Conservation (phyloP, 129 eudicot genomes). For the Ambrosia trifida region DNA sequence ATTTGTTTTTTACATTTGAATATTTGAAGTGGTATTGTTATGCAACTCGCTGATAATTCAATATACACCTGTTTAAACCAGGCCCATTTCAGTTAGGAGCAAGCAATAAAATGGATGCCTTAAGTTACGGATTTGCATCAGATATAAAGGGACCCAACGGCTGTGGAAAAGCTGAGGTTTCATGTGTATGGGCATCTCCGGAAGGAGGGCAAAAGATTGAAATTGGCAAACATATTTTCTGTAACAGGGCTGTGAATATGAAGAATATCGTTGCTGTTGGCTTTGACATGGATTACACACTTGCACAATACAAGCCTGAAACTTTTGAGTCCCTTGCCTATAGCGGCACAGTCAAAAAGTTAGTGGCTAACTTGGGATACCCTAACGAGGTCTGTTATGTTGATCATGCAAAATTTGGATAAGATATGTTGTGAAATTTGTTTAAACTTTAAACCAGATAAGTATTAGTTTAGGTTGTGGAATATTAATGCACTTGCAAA, state of each 20-base stretch:
- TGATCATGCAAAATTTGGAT: conserved; percentile 18
- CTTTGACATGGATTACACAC: conserved; percentile 92
- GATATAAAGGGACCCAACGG: conserved; percentile 32
- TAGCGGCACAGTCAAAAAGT: conserved; percentile 92
- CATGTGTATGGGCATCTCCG: conserved; percentile 75
- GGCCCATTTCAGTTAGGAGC: conserved; percentile 45
- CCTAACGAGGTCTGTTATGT: conserved; percentile 76
- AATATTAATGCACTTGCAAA: conserved; percentile 5
- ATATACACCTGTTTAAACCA: conserved; percentile 31
- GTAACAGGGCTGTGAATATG: conserved; percentile 91
- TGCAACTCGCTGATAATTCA: conserved; percentile 19
- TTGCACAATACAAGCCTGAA: conserved; percentile 96
- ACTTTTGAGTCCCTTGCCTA: conserved; percentile 98
- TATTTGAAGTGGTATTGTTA: neutral
- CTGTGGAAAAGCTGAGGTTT: conserved; percentile 36
- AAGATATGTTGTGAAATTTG: conserved; percentile 13
- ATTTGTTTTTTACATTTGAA: neutral
- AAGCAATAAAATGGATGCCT: conserved; percentile 46
- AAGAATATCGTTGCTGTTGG: conserved; percentile 85
- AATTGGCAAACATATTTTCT: conserved; percentile 78
- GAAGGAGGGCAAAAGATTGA: conserved; percentile 61
- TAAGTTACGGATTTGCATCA: conserved; percentile 31
- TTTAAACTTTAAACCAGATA: neutral
- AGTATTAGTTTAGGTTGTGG: conserved; percentile 6
- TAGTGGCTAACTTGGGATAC: conserved; percentile 86